Conservation (phyloP, 176 grass and related monocot species). For the Paspalum notatum region DNA sequence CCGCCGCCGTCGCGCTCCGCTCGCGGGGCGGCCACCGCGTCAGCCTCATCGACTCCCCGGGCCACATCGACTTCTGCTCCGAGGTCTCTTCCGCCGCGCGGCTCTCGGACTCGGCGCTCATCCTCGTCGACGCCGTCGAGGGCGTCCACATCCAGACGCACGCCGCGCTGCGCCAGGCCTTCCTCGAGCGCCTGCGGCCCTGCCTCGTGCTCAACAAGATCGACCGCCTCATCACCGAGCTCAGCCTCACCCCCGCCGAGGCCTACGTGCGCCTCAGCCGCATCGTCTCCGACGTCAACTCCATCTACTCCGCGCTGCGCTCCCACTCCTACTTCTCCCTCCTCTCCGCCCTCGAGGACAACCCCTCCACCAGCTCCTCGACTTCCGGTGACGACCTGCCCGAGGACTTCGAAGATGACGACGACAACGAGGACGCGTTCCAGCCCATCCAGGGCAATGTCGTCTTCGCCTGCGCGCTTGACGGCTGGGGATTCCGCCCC, state of each 20-base stretch:
- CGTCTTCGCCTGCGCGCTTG: slow-evolving; percentile 79
- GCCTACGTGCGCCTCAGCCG: slow-evolving; percentile 71
- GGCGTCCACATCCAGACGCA: slow-evolving; percentile 90
- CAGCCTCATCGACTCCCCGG: slow-evolving; percentile 94
- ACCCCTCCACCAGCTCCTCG: slow-evolving; percentile 44
- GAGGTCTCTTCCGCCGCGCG: slow-evolving; percentile 91
- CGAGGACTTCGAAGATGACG: slow-evolving; percentile 51
- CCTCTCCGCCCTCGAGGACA: slow-evolving; percentile 65
- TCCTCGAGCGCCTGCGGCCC: slow-evolving; percentile 76
- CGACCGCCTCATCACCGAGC: slow-evolving; percentile 85
- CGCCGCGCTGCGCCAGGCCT: slow-evolving; percentile 84
- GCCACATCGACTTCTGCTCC: slow-evolving; percentile 93
- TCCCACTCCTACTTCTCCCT: slow-evolving; percentile 89
- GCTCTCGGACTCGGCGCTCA: slow-evolving; percentile 73
- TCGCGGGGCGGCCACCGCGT: slow-evolving; percentile 52
- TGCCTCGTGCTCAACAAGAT: slow-evolving; percentile 98
- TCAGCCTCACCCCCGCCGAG: slow-evolving; percentile 70
- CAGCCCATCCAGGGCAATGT: slow-evolving; percentile 88
- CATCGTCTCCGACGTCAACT: slow-evolving; percentile 76
- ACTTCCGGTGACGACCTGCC: slow-evolving; percentile 39
- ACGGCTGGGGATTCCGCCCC: slow-evolving; percentile 90
- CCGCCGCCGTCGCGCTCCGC: slow-evolving; percentile 61
- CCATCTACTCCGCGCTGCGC: slow-evolving; percentile 71
- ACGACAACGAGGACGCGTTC: slow-evolving; percentile 86
- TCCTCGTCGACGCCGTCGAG: slow-evolving; percentile 85